Evolutionary conservation across 2,329 filamentous ascomycete genomes (phyloP).

Genomic region (Colletotrichum godetiae): DNA sequence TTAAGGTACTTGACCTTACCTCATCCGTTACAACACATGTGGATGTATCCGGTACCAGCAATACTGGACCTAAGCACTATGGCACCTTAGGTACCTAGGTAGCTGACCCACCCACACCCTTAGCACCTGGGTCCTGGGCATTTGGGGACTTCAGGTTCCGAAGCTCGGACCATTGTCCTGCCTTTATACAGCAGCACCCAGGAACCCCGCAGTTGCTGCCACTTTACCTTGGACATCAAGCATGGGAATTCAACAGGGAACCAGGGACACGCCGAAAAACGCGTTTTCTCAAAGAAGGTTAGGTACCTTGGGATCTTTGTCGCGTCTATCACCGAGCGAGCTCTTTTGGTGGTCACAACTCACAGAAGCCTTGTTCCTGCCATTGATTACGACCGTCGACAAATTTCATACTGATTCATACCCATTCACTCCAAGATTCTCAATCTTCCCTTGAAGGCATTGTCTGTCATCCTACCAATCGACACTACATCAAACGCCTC

Average conservation of each 20-base stretch:
- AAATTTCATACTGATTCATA: background rate
- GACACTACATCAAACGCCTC: background rate
- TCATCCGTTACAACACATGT: constrained; percentile 18
- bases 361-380: background rate
- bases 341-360: background rate
- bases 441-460: background rate
- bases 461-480: background rate
- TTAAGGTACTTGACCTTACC: background rate
- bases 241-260: background rate
- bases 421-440: background rate
- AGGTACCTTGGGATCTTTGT: background rate
- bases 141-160: background rate
- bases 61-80: too few relatives aligned
- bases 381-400: background rate
- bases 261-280: constrained; percentile 22
- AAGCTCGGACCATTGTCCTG: constrained; percentile 14
- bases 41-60: constrained; percentile 22
- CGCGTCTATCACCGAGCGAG: background rate
- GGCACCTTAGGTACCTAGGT: too few relatives aligned
- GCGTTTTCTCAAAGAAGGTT: background rate
- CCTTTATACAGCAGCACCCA: background rate
- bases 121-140: background rate
- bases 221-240: background rate
- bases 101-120: constrained; percentile 5
- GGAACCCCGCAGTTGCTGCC: constrained; percentile 28